Conservation (phyloP, 2,329 filamentous ascomycete species). For the Pseudogymnoascus sp. region DNA sequence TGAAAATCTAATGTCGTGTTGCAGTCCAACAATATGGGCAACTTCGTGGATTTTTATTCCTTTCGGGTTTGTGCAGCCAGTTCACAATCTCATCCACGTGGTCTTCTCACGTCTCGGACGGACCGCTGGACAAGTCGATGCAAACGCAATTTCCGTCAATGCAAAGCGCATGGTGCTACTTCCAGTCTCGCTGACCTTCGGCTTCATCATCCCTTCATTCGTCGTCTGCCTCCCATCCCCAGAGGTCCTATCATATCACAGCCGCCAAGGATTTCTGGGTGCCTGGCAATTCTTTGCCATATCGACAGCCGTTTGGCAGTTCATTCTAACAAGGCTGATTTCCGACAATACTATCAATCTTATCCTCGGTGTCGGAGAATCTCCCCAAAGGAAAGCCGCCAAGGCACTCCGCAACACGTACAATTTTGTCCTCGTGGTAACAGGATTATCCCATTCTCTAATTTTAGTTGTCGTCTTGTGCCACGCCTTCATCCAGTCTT, state of each 20-base stretch:
- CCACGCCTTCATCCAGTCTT: not conserved
- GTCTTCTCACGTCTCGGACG: not conserved
- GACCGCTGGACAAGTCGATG: not conserved
- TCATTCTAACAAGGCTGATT: conserved; percentile 16
- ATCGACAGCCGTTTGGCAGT: conserved; percentile 35
- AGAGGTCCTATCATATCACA: conserved; percentile 29
- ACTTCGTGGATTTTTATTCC: not conserved
- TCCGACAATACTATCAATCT: not conserved
- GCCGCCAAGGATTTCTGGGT: conserved; percentile 40
- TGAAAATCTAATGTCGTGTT: not conserved
- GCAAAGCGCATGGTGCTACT: conserved; percentile 21
- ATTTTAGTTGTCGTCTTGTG: not conserved
- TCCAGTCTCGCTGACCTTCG: conserved; percentile 34
- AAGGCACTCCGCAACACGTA: not conserved
- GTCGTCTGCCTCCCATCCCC: conserved; percentile 37
- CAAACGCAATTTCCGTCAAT: not conserved
- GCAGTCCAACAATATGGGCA: not conserved
- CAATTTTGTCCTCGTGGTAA: not conserved
- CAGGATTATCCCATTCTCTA: not conserved
- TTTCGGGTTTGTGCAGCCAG: not conserved
- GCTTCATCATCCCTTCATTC: conserved; percentile 37
- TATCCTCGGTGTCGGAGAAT: not conserved
- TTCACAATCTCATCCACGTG: conserved; percentile 1
- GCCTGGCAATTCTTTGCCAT: conserved; percentile 44
- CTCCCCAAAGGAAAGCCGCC: not conserved